Percentiles rank a stretch among this genome's conserved stretches.
Conservation (phyloP, 2,329 filamentous ascomycete genomes). For the Diplodia seriata region DNA sequence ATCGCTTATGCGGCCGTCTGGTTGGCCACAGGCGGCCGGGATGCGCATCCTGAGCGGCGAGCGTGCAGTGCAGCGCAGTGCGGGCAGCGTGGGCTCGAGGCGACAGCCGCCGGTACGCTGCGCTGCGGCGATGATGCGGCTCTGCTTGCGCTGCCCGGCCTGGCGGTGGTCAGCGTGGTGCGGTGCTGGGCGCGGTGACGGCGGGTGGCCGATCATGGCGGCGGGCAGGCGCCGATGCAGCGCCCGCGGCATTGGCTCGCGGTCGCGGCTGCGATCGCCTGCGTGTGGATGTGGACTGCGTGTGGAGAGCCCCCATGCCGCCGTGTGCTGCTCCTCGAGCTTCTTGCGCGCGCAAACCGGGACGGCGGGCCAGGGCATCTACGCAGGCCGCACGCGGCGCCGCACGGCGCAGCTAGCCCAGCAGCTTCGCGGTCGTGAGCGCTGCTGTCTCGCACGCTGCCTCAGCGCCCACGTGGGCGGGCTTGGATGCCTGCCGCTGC, state of each 20-base stretch:
- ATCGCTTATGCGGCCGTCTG: conserved; percentile 22
- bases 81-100: background rate
- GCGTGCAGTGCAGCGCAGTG: background rate
- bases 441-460: conserved; percentile 13
- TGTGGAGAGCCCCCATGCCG: conserved; percentile 10
- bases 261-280: conserved; percentile 20
- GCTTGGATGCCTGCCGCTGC: conserved; percentile 27
- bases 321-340: conserved; percentile 16
- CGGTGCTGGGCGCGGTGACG: background rate
- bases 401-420: conserved; percentile 1
- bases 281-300: background rate
- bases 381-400: conserved; percentile 17
- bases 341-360: conserved; percentile 24
- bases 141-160: background rate
- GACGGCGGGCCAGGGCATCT: conserved; percentile 10
- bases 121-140: background rate
- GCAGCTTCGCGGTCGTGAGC: background rate
- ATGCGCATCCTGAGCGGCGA: background rate
- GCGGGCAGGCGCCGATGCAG: conserved; percentile 1
- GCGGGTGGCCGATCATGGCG: conserved; percentile 5
- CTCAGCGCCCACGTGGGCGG: conserved; percentile 24
- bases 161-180: conserved; percentile 1
- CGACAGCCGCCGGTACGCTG: background rate
- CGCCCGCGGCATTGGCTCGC: conserved; percentile 25
- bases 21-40: conserved; percentile 20